Conservation (phyloP, 306 rosid species). For the Astragalus glycyphyllos region DNA sequence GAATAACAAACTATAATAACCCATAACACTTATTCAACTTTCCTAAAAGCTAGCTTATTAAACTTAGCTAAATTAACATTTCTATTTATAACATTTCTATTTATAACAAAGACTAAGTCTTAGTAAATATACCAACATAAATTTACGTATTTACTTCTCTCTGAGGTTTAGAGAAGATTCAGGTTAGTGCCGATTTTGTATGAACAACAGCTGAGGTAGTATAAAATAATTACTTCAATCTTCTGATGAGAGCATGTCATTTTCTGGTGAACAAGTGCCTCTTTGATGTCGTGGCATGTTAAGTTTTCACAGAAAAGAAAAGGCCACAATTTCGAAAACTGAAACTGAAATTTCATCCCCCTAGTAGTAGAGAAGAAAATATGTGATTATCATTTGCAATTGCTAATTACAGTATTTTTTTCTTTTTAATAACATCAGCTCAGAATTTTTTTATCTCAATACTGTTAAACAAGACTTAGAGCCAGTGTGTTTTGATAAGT, state of each 20-base stretch:
- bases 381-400: neutral
- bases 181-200: neutral
- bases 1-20: no score
- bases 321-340: neutral
- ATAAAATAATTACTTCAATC: neutral
- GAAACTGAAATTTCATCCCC: conserved; percentile 14
- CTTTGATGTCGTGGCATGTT: neutral
- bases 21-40: no score
- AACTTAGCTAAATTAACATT: no score
- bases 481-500: neutral
- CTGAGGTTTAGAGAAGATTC: neutral
- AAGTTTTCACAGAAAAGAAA: neutral
- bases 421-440: neutral
- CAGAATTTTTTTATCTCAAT: neutral
- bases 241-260: conserved; percentile 7
- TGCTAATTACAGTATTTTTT: neutral
- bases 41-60: no score
- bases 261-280: neutral
- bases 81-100: no score
- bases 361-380: neutral
- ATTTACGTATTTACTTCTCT: no score
- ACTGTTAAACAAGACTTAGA: neutral
- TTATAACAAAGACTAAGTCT: no score
- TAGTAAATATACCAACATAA: no score
- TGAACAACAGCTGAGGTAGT: neutral